Evolutionary conservation across 495 filamentous ascomycete species (phyloP).

Genomic region (Hypoxylon rickii): DNA sequence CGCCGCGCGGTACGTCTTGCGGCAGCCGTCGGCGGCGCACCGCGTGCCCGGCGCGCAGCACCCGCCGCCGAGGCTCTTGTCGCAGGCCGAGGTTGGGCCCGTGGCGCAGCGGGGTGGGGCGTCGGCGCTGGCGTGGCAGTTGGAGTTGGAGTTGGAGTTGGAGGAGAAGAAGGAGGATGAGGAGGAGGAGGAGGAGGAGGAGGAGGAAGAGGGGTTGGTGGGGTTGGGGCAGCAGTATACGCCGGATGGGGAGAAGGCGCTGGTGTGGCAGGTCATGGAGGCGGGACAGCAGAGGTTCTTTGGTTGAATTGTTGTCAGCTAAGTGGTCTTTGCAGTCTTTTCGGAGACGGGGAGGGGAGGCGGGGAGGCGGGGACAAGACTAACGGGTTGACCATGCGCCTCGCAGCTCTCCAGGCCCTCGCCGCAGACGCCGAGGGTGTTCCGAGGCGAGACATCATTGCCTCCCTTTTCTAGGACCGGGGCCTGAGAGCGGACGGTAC

Average conservation of each 20-base stretch:
- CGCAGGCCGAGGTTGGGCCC: conserved; percentile 4
- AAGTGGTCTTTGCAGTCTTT: too few species aligned
- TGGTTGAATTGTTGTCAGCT: background rate
- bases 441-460: too few species aligned
- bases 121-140: conserved; percentile 9
- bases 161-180: too few species aligned
- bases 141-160: background rate
- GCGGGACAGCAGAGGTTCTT: conserved; percentile 30
- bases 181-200: too few species aligned
- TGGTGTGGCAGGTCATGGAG: conserved; percentile 19
- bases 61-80: conserved; percentile 17
- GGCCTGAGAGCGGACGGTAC: background rate
- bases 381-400: conserved; percentile 18
- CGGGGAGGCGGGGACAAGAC: background rate
- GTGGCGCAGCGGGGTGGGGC: conserved; percentile 20
- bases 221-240: conserved; percentile 29
- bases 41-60: conserved; percentile 20
- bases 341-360: background rate
- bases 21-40: conserved; percentile 25
- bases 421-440: background rate
- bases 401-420: conserved; percentile 22
- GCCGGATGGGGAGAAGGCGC: conserved; percentile 23
- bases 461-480: too few species aligned
- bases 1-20: conserved; percentile 26
- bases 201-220: too few species aligned